A percentile compares a stretch with the other conserved stretches of the same genome.
Conservation (phyloP, 2,329 filamentous ascomycete species). For the Hypoxylon sp. region DNA sequence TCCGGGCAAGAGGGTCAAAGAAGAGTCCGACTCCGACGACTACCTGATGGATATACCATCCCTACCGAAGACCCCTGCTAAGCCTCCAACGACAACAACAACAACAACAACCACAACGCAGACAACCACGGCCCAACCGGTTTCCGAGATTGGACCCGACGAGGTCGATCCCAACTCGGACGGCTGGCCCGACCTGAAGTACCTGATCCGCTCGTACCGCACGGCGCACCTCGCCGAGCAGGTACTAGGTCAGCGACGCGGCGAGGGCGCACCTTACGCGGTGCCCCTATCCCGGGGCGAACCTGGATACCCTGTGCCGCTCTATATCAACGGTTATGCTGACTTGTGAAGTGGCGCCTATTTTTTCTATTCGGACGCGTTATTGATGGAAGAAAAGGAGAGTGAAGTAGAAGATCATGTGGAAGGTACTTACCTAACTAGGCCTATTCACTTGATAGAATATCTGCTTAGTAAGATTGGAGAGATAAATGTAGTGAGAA, state of each 20-base stretch:
- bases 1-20: too few relatives aligned
- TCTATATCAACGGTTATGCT: background rate
- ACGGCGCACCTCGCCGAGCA: slow-evolving; percentile 26
- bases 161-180: slow-evolving; percentile 20
- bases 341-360: background rate
- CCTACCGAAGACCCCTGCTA: background rate
- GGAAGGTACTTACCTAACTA: too few relatives aligned
- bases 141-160: background rate
- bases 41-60: too few relatives aligned
- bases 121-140: background rate
- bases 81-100: background rate
- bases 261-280: background rate
- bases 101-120: background rate
- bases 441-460: background rate
- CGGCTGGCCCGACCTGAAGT: slow-evolving; percentile 46
- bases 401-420: background rate
- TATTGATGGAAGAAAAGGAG: background rate
- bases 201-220: slow-evolving; percentile 29
- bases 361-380: background rate
- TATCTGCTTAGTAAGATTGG: background rate
- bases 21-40: too few relatives aligned
- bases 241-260: background rate
- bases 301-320: slow-evolving; percentile 6
- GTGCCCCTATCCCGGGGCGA: background rate
- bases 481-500: background rate